These are phyloP conservation scores for Magnolia sinica DNA, from an alignment of 164 flowering plant species.

Conservation along the genomic window DNA sequence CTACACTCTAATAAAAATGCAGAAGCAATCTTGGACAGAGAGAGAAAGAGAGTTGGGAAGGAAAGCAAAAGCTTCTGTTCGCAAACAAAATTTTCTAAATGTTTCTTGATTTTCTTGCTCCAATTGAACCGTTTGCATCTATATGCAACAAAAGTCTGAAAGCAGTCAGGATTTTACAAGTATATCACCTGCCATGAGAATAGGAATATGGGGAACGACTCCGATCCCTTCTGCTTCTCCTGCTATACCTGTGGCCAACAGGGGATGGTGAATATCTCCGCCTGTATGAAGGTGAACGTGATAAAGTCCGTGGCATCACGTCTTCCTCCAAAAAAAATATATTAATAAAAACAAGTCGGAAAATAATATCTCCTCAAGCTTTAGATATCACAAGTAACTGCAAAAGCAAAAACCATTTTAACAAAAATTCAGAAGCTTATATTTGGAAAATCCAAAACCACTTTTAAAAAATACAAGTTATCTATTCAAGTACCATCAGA, in stretches of 20 bases:
- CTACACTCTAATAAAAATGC: background rate
- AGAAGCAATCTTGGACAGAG: background rate
- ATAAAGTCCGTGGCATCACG: conserved; percentile 11
- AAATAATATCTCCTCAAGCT: background rate
- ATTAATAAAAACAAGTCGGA: background rate
- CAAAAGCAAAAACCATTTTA: background rate
- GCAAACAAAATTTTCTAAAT: background rate
- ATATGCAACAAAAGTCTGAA: background rate
- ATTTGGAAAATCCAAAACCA: background rate
- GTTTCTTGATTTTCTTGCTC: background rate
- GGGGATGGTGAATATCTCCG: conserved; percentile 19
- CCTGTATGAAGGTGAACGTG: conserved; percentile 15
- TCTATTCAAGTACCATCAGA: background rate
- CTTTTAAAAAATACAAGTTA: too few relatives aligned
- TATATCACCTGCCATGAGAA: conserved; percentile 68
- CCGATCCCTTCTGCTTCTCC: conserved; percentile 22
- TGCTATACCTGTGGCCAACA: conserved; percentile 15
- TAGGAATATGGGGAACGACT: conserved; percentile 26
- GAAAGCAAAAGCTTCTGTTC: background rate
- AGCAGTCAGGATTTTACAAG: background rate
- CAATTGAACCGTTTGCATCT: background rate
- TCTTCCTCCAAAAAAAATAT: background rate
- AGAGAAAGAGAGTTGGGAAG: background rate
- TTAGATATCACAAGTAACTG: background rate
- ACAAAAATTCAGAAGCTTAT: background rate